Percentiles rank a stretch among this genome's conserved stretches.
Conservation (phyloP, 2,329 filamentous ascomycete species). For the Epichloe coenophiala region DNA sequence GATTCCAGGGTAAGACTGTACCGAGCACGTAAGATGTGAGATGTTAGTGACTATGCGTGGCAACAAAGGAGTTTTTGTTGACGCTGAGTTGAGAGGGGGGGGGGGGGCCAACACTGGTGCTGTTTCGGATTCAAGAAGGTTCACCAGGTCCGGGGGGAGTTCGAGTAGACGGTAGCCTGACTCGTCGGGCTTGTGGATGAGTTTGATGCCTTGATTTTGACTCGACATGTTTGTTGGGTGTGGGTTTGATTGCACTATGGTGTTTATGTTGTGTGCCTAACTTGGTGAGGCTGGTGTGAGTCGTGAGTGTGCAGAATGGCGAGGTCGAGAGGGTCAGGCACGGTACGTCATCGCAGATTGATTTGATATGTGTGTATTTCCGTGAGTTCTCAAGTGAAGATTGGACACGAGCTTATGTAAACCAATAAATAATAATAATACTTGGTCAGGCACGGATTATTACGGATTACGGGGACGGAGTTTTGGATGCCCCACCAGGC, state of each 20-base stretch:
- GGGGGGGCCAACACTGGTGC: slow-evolving; percentile 36
- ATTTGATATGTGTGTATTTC: too few relatives aligned
- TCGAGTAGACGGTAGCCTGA: slow-evolving; percentile 47
- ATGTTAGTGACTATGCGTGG: neutral
- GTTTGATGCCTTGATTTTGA: slow-evolving; percentile 33
- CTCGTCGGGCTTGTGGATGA: slow-evolving; percentile 35
- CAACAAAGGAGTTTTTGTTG: neutral
- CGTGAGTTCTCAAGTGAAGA: too few relatives aligned
- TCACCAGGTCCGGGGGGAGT: slow-evolving; percentile 44
- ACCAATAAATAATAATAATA: too few relatives aligned
- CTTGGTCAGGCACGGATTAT: too few relatives aligned
- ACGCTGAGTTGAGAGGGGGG: slow-evolving; percentile 9
- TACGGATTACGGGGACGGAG: too few relatives aligned
- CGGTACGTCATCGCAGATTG: too few relatives aligned
- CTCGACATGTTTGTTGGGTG: slow-evolving; percentile 27
- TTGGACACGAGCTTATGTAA: too few relatives aligned
- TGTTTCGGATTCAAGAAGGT: slow-evolving; percentile 38
- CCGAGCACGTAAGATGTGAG: neutral
- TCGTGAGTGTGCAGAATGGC: neutral
- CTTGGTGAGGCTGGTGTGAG: neutral
- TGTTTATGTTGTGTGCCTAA: neutral
- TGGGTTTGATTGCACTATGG: neutral
- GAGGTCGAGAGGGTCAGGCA: too few relatives aligned
- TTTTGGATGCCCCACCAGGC: neutral
- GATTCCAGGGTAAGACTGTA: slow-evolving; percentile 34